Percentiles rank a stretch among this genome's conserved stretches.
Evolutionary conservation across 768 basidiomycete genomes (phyloP).

Genomic region (Plicaturopsis crispa): DNA sequence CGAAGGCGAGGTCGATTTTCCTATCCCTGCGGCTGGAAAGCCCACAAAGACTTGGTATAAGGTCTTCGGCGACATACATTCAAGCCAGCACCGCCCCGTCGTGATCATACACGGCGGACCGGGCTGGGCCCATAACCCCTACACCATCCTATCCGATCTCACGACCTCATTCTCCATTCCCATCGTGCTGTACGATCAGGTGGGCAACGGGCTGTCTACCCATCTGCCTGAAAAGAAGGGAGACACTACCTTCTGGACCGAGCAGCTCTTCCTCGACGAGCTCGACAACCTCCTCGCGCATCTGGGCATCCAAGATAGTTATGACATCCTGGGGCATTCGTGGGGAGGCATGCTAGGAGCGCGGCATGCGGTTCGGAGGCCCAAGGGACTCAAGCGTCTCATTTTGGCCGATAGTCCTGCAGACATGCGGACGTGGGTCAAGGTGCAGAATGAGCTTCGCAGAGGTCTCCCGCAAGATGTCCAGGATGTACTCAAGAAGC

Average conservation of each 20-base stretch:
- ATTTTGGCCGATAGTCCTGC: constrained; percentile 20
- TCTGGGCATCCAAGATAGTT: constrained; percentile 20
- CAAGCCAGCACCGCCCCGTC: constrained; percentile 23
- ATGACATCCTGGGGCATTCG: constrained; percentile 2
- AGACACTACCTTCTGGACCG: constrained; percentile 30
- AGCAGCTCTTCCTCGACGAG: constrained; percentile 32
- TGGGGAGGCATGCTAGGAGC: constrained; percentile 3
- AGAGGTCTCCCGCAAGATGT: constrained; percentile 22
- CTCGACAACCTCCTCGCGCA: constrained; percentile 27
- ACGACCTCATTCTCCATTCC: constrained; percentile 23
- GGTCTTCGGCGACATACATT: constrained; percentile 24
- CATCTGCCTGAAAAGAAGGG: constrained; percentile 10
- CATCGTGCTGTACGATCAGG: constrained; percentile 37
- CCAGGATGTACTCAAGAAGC: constrained; percentile 19
- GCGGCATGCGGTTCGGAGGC: constrained; percentile 14
- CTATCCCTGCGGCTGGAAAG: constrained; percentile 18
- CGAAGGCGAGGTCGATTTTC: constrained; percentile 19
- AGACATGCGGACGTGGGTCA: constrained; percentile 20
- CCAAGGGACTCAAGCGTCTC: constrained; percentile 24
- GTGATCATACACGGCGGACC: constrained; percentile 38
- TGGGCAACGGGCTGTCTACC: constrained; percentile 26
- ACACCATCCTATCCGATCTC: constrained; percentile 26
- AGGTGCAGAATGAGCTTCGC: constrained; percentile 16
- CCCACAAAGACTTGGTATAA: constrained; percentile 34
- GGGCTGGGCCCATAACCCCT: constrained; percentile 27